phyloP scores from a whole-genome alignment of 352 stramenopile genomes.

The Phytopythium sindhum region DNA sequence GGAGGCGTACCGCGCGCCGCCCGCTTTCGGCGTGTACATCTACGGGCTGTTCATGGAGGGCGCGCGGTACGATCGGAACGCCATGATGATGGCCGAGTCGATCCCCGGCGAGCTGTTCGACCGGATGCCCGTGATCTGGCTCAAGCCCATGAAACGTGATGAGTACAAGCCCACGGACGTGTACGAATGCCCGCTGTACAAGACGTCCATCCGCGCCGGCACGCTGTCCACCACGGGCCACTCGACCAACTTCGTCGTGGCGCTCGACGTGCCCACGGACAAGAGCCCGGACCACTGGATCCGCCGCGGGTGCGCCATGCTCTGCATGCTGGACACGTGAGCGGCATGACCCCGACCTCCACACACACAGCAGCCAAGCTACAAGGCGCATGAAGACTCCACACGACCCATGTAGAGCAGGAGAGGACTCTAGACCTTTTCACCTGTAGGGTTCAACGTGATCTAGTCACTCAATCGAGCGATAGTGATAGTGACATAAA shows the following conservation, averaged over 20 bases:
- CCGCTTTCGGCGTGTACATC: slow-evolving; percentile 90
- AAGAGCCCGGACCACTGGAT: slow-evolving; percentile 90
- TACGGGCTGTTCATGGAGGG: slow-evolving; percentile 95
- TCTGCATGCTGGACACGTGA: slow-evolving; percentile 94
- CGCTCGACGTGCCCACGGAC: slow-evolving; percentile 81
- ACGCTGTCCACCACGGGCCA: slow-evolving; percentile 92
- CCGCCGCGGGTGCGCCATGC: slow-evolving; percentile 90
- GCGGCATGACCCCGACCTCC: too few relatives aligned
- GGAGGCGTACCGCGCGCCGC: slow-evolving; percentile 52
- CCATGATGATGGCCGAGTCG: slow-evolving; percentile 85
- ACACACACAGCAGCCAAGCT: too few relatives aligned
- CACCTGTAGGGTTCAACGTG: neutral
- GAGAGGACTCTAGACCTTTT: too few relatives aligned
- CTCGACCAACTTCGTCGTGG: slow-evolving; percentile 93
- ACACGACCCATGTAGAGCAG: too few relatives aligned
- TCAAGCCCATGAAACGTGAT: slow-evolving; percentile 77
- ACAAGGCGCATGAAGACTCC: too few relatives aligned
- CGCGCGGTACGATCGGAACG: slow-evolving; percentile 81
- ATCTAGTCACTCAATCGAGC: neutral
- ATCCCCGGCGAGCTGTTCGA: slow-evolving; percentile 88
- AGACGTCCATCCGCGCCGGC: slow-evolving; percentile 88
- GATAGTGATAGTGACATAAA: neutral
- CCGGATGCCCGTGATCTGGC: slow-evolving; percentile 90
- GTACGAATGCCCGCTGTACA: slow-evolving; percentile 93
- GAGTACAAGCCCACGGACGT: slow-evolving; percentile 71